Conservation (phyloP, 805 yeast species). For the Saturnispora bothae region DNA sequence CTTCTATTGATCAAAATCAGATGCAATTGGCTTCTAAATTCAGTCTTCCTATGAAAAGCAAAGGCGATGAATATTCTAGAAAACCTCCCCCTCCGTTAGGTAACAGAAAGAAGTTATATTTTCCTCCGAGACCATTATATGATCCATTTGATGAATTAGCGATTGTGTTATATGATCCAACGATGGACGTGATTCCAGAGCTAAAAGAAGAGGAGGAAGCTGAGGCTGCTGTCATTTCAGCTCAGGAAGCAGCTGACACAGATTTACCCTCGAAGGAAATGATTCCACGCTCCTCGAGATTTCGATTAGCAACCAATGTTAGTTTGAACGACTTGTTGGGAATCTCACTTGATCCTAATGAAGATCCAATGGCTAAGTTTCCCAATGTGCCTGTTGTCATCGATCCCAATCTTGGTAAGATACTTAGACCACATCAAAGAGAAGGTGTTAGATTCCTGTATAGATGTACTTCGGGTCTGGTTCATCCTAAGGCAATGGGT, state of each 20-base stretch:
- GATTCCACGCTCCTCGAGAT: slow-evolving; percentile 21
- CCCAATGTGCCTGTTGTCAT: slow-evolving; percentile 93
- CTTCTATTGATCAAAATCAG: slow-evolving; percentile 32
- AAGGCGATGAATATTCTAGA: slow-evolving; percentile 27
- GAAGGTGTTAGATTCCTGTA: slow-evolving; percentile 91
- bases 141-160: slow-evolving; percentile 93
- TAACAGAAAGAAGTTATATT: slow-evolving; percentile 52
- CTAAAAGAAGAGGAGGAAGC: slow-evolving; percentile 22
- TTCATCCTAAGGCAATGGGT: slow-evolving; percentile 78
- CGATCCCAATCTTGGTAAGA: slow-evolving; percentile 77
- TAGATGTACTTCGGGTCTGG: slow-evolving; percentile 80
- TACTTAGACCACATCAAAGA: slow-evolving; percentile 90
- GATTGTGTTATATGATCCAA: slow-evolving; percentile 89
- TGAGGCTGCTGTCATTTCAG: slow-evolving; percentile 15
- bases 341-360: slow-evolving; percentile 42
- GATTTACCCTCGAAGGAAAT: slow-evolving; percentile 3
- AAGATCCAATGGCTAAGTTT: slow-evolving; percentile 36
- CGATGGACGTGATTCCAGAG: slow-evolving; percentile 53
- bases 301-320: slow-evolving; percentile 40
- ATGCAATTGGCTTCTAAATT: slow-evolving; percentile 38
- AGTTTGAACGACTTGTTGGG: slow-evolving; percentile 77
- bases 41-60: slow-evolving; percentile 43
- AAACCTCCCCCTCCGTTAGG: slow-evolving; percentile 83
- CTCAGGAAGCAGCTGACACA: slow-evolving; percentile 10
- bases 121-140: slow-evolving; percentile 88